These are phyloP conservation scores for Magnusiomyces fungicola DNA, from an alignment of 1,139 yeast species.

Conservation along the genomic window DNA sequence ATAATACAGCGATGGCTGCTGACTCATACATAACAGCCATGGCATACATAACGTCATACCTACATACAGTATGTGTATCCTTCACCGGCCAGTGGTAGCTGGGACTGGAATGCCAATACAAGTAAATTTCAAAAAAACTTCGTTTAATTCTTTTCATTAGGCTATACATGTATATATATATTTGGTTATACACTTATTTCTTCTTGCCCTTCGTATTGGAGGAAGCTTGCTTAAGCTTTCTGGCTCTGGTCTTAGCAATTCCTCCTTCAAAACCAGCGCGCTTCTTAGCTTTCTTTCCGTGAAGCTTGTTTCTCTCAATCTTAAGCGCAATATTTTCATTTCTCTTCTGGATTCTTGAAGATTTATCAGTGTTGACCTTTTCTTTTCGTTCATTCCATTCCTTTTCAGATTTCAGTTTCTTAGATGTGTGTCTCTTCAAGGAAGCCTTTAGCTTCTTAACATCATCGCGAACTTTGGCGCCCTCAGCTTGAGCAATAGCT, in stretches of 20 bases:
- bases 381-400: slow-evolving; percentile 81
- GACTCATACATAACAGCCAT: too few species aligned
- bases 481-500: slow-evolving; percentile 82
- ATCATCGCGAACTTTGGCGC: slow-evolving; percentile 79
- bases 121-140: too few species aligned
- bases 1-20: too few species aligned
- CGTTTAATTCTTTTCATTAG: too few species aligned
- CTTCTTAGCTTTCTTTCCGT: slow-evolving; percentile 33
- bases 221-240: neutral
- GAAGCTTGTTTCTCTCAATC: slow-evolving; percentile 66
- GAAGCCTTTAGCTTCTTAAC: slow-evolving; percentile 83
- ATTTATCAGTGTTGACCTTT: slow-evolving; percentile 64
- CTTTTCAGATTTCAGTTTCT: slow-evolving; percentile 70
- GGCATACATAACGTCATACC: too few species aligned
- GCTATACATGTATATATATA: too few species aligned
- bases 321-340: slow-evolving; percentile 73
- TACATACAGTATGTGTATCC: too few species aligned
- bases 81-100: too few species aligned
- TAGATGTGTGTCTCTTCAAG: slow-evolving; percentile 69
- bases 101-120: too few species aligned
- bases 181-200: too few species aligned
- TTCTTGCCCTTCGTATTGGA: too few species aligned
- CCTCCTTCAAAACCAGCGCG: slow-evolving; percentile 37
- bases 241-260: slow-evolving; percentile 1
- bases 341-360: slow-evolving; percentile 72